Evolutionary conservation across 139 green algal genomes (phyloP).

Genomic region (Chlorella sp.): DNA sequence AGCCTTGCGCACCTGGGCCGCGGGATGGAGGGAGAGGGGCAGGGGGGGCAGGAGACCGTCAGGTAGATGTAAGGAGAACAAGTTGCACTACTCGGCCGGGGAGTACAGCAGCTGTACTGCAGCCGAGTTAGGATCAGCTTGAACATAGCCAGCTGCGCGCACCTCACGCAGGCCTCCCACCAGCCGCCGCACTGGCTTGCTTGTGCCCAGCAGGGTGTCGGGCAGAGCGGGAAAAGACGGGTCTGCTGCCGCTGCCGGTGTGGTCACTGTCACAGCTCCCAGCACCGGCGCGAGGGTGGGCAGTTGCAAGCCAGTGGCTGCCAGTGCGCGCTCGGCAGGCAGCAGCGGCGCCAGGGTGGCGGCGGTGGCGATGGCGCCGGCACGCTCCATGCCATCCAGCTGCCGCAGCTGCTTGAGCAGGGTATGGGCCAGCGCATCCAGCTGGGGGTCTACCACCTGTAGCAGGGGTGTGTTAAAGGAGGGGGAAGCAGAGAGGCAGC

Average conservation of each 20-base stretch:
- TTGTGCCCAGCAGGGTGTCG: background rate
- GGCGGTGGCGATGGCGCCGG: no score
- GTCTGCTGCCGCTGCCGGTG: no score
- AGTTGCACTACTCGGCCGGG: no score
- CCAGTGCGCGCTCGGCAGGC: no score
- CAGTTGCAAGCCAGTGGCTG: no score
- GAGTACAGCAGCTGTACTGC: no score
- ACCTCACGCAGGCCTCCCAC: constrained; percentile 31
- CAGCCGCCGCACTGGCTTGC: background rate
- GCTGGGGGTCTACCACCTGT: constrained; percentile 25
- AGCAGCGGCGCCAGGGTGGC: no score
- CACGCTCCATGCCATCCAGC: constrained; percentile 13
- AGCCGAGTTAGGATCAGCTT: no score
- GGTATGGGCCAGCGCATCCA: background rate
- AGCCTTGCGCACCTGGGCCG: constrained; percentile 19
- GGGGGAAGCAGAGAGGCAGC: background rate
- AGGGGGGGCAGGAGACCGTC: background rate
- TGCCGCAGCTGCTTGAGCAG: constrained; percentile 30
- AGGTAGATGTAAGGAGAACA: background rate
- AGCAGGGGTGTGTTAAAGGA: background rate
- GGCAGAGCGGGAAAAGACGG: no score
- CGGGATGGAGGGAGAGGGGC: background rate
- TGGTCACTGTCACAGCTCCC: no score
- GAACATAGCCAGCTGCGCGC: no score
- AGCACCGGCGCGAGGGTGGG: no score